Conservation (phyloP, 805 yeast genomes). For the Sungouiella blattae region DNA sequence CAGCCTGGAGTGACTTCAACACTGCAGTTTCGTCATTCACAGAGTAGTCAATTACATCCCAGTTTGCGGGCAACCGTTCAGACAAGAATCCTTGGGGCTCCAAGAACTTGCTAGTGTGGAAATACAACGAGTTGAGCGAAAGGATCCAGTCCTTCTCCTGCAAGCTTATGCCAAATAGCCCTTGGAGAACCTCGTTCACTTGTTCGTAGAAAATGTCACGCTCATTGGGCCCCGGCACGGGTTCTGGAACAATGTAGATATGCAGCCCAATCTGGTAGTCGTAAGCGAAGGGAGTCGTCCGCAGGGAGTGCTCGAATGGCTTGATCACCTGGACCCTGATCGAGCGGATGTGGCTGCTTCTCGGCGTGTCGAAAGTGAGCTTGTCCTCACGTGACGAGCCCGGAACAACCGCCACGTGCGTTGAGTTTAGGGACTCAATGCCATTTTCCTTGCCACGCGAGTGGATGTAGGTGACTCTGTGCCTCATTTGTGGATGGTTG, state of each 20-base stretch:
- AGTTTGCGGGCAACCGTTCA: conserved; percentile 1
- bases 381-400: conserved; percentile 10
- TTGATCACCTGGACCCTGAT: conserved; percentile 12
- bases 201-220: conserved; percentile 22
- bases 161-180: conserved; percentile 18
- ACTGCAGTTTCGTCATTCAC: conserved; percentile 3
- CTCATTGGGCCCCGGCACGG: conserved; percentile 7
- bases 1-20: conserved; percentile 4
- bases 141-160: conserved; percentile 22
- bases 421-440: conserved; percentile 5
- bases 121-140: conserved; percentile 27
- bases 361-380: conserved; percentile 2
- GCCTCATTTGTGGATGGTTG: too few relatives aligned
- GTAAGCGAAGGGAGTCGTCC: conserved; percentile 23
- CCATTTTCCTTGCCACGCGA: conserved; percentile 1
- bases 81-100: neutral
- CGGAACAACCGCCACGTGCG: conserved; percentile 5
- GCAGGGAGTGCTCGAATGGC: neutral
- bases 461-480: conserved; percentile 13
- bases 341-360: conserved; percentile 6
- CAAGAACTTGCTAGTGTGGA: conserved; percentile 12
- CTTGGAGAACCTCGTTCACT: conserved; percentile 10
- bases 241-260: conserved; percentile 28
- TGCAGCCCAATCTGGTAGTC: conserved; percentile 24
- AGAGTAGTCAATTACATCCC: conserved; percentile 12